Evolutionary conservation across 73 alveolate genomes (phyloP).

Genomic region (Uronychia setigera): DNA sequence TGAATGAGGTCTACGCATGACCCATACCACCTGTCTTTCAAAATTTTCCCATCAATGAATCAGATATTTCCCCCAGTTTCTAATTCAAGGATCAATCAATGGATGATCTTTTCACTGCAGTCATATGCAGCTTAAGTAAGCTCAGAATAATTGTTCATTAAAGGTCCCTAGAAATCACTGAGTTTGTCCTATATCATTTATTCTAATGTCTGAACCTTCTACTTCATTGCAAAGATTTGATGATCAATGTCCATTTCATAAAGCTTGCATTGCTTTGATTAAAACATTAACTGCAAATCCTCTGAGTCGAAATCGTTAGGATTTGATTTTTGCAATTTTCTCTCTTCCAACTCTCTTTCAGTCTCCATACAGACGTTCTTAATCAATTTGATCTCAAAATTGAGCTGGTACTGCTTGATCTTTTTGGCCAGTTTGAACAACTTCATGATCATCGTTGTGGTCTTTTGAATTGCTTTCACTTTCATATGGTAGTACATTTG

Average conservation of each 20-base stretch:
- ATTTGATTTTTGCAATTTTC: too few species aligned
- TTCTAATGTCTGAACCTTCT: neutral
- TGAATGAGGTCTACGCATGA: neutral
- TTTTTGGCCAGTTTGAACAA: too few species aligned
- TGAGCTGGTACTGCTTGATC: too few species aligned
- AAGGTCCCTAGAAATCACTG: neutral
- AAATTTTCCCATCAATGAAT: neutral
- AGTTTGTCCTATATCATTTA: neutral
- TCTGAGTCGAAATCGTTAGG: neutral
- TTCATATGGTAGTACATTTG: too few species aligned
- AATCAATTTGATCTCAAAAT: too few species aligned
- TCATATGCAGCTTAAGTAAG: neutral
- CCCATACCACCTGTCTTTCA: neutral
- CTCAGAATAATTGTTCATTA: too few species aligned
- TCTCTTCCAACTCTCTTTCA: too few species aligned
- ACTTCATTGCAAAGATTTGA: neutral
- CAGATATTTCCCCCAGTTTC: neutral
- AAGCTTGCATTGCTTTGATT: neutral
- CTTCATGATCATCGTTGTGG: too few species aligned
- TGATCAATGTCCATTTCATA: neutral
- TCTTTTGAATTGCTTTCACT: too few species aligned
- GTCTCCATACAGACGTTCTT: too few species aligned
- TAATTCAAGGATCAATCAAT: neutral
- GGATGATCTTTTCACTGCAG: neutral
- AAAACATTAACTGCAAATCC: neutral